Conservation (phyloP, 352 stramenopile genomes). For the Phytophthora pseudosyringae region DNA sequence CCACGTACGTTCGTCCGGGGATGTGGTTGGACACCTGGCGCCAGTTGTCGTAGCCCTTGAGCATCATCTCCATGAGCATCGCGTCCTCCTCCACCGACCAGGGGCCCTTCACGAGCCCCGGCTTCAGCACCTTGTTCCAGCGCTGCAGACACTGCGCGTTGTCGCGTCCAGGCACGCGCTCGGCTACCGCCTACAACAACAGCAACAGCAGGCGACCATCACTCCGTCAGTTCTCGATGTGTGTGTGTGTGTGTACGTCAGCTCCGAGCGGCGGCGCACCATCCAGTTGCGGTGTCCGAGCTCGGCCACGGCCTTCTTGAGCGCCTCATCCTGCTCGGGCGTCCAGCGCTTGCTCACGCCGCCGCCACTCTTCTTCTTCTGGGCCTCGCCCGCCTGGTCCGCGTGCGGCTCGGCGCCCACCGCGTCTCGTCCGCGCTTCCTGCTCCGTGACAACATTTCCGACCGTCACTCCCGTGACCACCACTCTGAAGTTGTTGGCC, state of each 20-base stretch:
- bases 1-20: slow-evolving; percentile 65
- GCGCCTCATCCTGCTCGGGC: slow-evolving; percentile 84
- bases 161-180: slow-evolving; percentile 65
- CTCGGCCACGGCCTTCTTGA: slow-evolving; percentile 78
- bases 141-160: slow-evolving; percentile 88
- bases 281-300: slow-evolving; percentile 91
- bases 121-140: slow-evolving; percentile 92
- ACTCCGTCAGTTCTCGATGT: neutral
- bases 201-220: neutral
- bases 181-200: slow-evolving; percentile 54
- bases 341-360: slow-evolving; percentile 78
- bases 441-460: slow-evolving; percentile 9
- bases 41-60: slow-evolving; percentile 82
- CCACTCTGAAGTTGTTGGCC: slow-evolving; percentile 11
- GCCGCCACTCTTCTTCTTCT: slow-evolving; percentile 50
- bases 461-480: slow-evolving; percentile 9
- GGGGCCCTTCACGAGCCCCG: slow-evolving; percentile 91
- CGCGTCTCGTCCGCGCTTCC: slow-evolving; percentile 45
- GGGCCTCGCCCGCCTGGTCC: slow-evolving; percentile 40
- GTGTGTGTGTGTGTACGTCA: neutral
- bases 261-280: slow-evolving; percentile 37
- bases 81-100: slow-evolving; percentile 93
- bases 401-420: slow-evolving; percentile 16
- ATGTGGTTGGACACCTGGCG: slow-evolving; percentile 72
- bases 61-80: slow-evolving; percentile 86